Evolutionary conservation across 1,139 yeast species (phyloP), one percentile per base, ranked within the genome.

Genomic region (Waltiozyma sp.): DNA sequence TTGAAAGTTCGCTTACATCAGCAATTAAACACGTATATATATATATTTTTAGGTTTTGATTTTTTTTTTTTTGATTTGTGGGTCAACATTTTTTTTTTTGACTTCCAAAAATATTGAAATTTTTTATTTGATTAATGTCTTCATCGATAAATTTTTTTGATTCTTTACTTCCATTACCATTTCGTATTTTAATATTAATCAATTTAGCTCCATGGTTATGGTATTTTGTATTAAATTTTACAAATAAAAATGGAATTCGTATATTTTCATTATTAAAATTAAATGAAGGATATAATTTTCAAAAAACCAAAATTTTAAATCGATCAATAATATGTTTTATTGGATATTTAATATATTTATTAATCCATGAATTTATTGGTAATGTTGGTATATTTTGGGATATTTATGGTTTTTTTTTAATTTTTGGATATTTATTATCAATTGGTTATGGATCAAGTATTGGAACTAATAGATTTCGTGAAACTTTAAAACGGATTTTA

Each of bases 401-500:
- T 41, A 33, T 56, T n/a, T 43, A 68, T 7, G 72, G 75, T 0
- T 51, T 66, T 47, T 14, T 15, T 3, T 4, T 31, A 5, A 10
- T 31, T 4, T 6, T n/a, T 10, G 18, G 11, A 3, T 31, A 10
- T n/a, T 7, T 31, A 6, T n/a, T 14, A 6, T 31, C 34, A 14
- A n/a, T 31, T 14, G 34, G 11, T 14, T 31, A 21, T n/a, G 47
- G 49, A 31, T 55, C 58, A 26, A n/a, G n/a, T n/a, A n/a, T n/a
- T n/a, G 81, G 77, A 10, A 73, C 73, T 43, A 55, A 61, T 35
- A 60, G 80, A 39, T 62, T 72, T 28, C 62, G 62, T 49, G 59
- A 74, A 41, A 73, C 85, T 18, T 51, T 74, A 47, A 64, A 68
- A 52, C 62, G 96, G 49, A 65, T 81, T 41, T 40, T 73, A 19